Base-by-base conservation (phyloP, 345 rosid genomes). In the Cardamine resedifolia region DNA sequence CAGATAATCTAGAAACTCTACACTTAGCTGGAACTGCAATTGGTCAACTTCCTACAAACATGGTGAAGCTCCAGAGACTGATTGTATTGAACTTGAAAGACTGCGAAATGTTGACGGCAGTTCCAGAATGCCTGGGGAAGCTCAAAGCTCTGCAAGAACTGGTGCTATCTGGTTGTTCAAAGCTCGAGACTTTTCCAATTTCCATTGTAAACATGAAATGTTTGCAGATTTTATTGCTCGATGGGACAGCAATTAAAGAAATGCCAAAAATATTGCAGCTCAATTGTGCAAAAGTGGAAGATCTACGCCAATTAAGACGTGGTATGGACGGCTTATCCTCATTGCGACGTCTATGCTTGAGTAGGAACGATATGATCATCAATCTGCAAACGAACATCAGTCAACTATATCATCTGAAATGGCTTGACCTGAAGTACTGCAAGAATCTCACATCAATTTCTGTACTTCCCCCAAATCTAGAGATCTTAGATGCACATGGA, bases 401-500 rank as follows among this genome's bases (percentile, higher is more conserved):
- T 23, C 7, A 44, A 31, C 58, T 64, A 10, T 2, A 18, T 64
- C 64, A 56, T 55, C 58, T 73, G 49, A 63, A 72, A 30, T 8
- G 3, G 58, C 28, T 55, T n/a, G 77, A 72, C 21, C 1, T 72
- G 64, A 55, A 43, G 39, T 7, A 3, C 20, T 72, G 77, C 64
- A 44, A 7, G 36, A 64, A 72, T 43, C 77, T 72, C 19, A 15
- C 7, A 21, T 64, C 71, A 3, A 52, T 73, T 44, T 5, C 71
- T 11, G 3, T 31, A 20, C 77, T 73, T 44, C 77, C 77, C 0
- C 49, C 65, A 45, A 73, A 55, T 44, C 58, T 73, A 1, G 64
- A 73, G 71, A 33, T 31, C 12, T 56, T 73, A 45, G 71, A 73
- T 31, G 65, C 77, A 55, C 65, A 73, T 44, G 77, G 77, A n/a